Evolutionary conservation across 352 stramenopile species (phyloP), one percentile per base, ranked within the genome.

Genomic region (Phytophthora pistaciae): DNA sequence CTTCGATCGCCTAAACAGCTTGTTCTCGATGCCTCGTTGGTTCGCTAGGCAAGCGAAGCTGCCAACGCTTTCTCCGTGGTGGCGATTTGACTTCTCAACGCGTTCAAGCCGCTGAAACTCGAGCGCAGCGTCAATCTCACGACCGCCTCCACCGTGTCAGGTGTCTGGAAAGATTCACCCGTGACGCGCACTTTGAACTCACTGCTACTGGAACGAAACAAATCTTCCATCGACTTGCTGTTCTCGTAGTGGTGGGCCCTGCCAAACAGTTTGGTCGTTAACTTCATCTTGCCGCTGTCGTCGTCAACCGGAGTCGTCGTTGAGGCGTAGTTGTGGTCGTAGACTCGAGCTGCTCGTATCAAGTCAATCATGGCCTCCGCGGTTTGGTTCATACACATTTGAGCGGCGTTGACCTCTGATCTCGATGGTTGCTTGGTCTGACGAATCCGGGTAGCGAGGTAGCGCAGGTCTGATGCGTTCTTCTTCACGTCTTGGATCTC

Each of bases 171-270:
- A n/a, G 40, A 20, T 8, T 49, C 16, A 6, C 7, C 40, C 16
- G 18, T 49, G 5, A 20, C 14, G 14, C 40, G 40, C 14, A 49
- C 1, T 49, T 49, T 49, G 40, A 49, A 49, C 18, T 49, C 40
- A 21, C 14, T 49, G 40, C 40, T 49, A 18, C 18, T 21, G 18
- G 40, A 49, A 21, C 40, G 14, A 16, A 49, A 20, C 14, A 49
- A 49, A 49, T 49, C 40, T 49, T 49, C 40, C 40, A 49, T 49
- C 13, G 40, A 49, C 40, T 49, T 21, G 40, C 40, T 49, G 40
- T 20, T 49, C 18, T 21, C 40, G 36, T 42, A 18, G 36, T 42
- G 11, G 36, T 42, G 36, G 36, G 36, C 13, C 14, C 18, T 49
- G 40, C 40, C 40, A 20, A 49, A n/a, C 14, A 21, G 40, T 49